Evolutionary conservation across 257 asterid genomes (phyloP), one percentile per base, ranked within the genome.

Genomic region (Echium plantagineum): DNA sequence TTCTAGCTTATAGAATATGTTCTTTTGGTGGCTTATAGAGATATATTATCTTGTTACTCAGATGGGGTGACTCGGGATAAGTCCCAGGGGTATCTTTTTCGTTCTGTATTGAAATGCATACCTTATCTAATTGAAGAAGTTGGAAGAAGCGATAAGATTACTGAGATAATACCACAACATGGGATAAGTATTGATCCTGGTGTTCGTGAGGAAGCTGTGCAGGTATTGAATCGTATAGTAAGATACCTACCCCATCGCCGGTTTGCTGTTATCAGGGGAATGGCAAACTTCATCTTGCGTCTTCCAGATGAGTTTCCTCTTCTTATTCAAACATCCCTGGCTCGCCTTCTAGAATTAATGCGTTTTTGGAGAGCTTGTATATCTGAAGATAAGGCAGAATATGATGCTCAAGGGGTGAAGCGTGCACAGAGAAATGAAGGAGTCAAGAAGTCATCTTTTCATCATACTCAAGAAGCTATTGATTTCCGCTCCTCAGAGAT

Each of bases 261-360:
- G 58, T 93, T 93, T 81, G 90, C 97, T 48, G 97, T 89, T 66
- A 89, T 86, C 97, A 89, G 83, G 74, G 98, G 98, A 74, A 93
- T 93, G 95, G 68, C 97, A 62, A 93, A 86, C 76, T 93, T 93
- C 71, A 81, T 89, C 63, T 65, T 82, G 51, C 90, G 88, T 53
- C 97, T 93, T 73, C 98, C 98, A 28, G 98, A 93, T 75, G 98
- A 93, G 79, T 93, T 85, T 68, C 98, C 98, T 71, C 97, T 93
- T 77, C 94, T 93, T 63, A 93, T 93, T 73, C 95, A 93, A 79
- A 88, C 98, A 69, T 89, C 96, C 61, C 71, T 93, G 77, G 97
- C 90, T 21, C 98, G 98, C 66, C 98, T 93, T 64, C 80, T 93
- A 65, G 98, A 93, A 49, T 96, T 93, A 72, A 89, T 89, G 97